Evolutionary conservation across 2,329 filamentous ascomycete genomes (phyloP), one percentile per base, ranked within the genome.

Genomic region (Cytospora schulzeri): DNA sequence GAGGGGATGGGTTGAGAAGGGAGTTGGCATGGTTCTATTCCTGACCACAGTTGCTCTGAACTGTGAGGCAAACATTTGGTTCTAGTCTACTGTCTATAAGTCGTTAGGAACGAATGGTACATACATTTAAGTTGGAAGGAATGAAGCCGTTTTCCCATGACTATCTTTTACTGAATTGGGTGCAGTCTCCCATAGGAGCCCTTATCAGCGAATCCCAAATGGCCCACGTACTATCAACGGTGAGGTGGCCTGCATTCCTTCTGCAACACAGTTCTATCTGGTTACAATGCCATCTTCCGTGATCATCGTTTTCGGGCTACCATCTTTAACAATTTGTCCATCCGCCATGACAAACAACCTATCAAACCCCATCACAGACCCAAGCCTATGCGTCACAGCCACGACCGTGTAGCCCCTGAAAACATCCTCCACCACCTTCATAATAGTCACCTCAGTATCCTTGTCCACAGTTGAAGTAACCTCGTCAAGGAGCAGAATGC

Each of bases 361-460:
- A 26, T 66, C 66, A 31, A 65, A 66, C 8, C 26, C 24, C 41
- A 54, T 26, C 12, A 65, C 58, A 48, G 60, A 64, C 24, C 61
- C 33, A 3, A 60, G 54, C 14, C 33, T 60, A 33, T 67, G 62
- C 28, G 59, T 61, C 17, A 61, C 63, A 24, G 55, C 53, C 12
- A 63, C 29, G 5, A 63, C 60, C 1, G 60, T 67, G 58, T 66
- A 63, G 22, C 24, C 35, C 26, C 24, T 58, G 15, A 71, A 69
- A 19, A 68, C 64, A 0, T 60, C 41, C 45, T 67, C 60, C 5
- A 71, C 60, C 7, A 69, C 63, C 28, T 66, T 29, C 55, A 68
- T 53, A 33, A 67, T 60, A 9, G n/a, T 22, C n/a, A 55, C 45
- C 48, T 67, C 65, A n/a, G 60, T 65, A 9, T 62, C 60, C 15